phyloP scores from a whole-genome alignment of 2,329 filamentous ascomycete genomes.

The Fusarium praegraminearum region DNA sequence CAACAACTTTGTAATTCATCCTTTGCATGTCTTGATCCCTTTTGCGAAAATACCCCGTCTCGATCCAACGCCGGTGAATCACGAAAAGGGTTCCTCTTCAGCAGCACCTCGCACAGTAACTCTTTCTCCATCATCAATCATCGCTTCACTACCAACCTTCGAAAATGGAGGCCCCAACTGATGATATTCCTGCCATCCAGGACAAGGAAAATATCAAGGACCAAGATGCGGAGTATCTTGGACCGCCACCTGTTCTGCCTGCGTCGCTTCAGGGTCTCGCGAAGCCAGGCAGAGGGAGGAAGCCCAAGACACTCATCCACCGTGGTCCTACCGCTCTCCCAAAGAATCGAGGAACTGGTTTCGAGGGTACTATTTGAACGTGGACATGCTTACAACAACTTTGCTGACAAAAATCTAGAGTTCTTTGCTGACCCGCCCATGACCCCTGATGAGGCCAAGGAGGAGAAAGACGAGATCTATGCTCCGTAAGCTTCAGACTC shows the following conservation, averaged over 20 bases:
- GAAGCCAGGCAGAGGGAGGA: slow-evolving; percentile 37
- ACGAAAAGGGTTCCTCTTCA: neutral
- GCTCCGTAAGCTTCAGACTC: slow-evolving; percentile 61
- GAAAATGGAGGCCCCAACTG: slow-evolving; percentile 4
- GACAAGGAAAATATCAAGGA: neutral
- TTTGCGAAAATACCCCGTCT: too few species aligned
- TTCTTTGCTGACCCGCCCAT: slow-evolving; percentile 84
- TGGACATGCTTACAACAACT: neutral
- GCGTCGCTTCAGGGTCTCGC: slow-evolving; percentile 33
- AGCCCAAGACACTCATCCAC: slow-evolving; percentile 27
- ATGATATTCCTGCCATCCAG: neutral
- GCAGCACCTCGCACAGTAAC: neutral
- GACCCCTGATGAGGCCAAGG: slow-evolving; percentile 73
- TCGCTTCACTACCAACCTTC: neutral
- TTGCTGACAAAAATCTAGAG: slow-evolving; percentile 57
- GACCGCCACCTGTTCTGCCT: slow-evolving; percentile 8
- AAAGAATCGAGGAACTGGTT: slow-evolving; percentile 70
- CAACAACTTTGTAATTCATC: neutral
- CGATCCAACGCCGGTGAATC: slow-evolving; percentile 16
- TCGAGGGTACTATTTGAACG: slow-evolving; percentile 67
- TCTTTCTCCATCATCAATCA: neutral
- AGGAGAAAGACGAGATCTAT: slow-evolving; percentile 76
- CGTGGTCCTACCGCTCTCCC: slow-evolving; percentile 58
- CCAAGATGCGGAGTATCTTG: neutral
- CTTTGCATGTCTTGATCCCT: neutral